Evolutionary conservation across 257 asterid genomes (phyloP).

Genomic region (Penstemon davidsonii): DNA sequence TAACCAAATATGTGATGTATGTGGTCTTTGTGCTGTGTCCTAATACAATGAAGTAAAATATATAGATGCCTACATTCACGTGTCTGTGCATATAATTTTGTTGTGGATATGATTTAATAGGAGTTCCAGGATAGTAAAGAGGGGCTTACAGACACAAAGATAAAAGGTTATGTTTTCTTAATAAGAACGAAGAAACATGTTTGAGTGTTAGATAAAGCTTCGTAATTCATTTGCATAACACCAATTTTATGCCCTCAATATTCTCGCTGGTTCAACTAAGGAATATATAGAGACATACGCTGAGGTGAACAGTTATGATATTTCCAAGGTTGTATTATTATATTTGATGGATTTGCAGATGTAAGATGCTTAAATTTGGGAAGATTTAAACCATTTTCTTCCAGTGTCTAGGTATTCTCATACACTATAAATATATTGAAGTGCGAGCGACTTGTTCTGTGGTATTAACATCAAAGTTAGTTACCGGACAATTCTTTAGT

Average conservation of each 20-base stretch:
- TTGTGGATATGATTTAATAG: background rate
- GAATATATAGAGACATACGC: background rate
- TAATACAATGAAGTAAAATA: background rate
- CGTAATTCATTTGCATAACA: too few relatives aligned
- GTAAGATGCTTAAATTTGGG: background rate
- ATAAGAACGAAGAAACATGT: too few relatives aligned
- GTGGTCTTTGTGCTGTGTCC: conserved; percentile 13
- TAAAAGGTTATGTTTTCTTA: background rate
- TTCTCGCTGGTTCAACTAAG: background rate
- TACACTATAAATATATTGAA: too few relatives aligned
- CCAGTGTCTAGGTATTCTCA: too few relatives aligned
- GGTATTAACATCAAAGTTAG: too few relatives aligned
- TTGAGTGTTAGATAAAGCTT: background rate
- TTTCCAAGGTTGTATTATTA: background rate
- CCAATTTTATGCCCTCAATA: background rate
- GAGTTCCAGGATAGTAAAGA: background rate
- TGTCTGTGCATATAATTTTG: background rate
- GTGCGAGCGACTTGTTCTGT: too few relatives aligned
- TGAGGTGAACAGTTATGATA: background rate
- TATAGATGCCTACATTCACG: too few relatives aligned
- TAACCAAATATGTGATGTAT: background rate
- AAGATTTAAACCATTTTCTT: too few relatives aligned
- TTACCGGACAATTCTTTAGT: too few relatives aligned
- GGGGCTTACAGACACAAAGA: background rate
- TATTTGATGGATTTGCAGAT: background rate